phyloP scores from a whole-genome alignment of 169 alveolate species.

The Theileria luwenshuni region DNA sequence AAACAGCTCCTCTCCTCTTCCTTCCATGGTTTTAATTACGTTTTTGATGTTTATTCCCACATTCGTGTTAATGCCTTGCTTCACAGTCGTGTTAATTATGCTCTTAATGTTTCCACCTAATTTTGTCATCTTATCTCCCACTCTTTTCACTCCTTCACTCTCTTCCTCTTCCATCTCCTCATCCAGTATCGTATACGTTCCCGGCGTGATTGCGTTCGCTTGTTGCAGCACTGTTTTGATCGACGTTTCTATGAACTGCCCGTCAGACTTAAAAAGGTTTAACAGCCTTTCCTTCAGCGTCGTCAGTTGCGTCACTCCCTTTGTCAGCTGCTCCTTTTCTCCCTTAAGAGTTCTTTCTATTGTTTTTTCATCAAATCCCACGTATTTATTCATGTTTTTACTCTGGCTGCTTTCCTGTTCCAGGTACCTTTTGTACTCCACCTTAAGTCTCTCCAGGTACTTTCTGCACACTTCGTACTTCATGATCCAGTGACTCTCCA shows the following conservation, averaged over 20 bases:
- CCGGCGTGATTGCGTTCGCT: slow-evolving; percentile 46
- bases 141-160: not conserved
- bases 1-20: slow-evolving; percentile 6
- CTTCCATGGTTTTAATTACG: not conserved
- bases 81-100: not conserved
- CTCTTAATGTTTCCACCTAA: slow-evolving; percentile 12
- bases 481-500: slow-evolving; percentile 66
- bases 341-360: slow-evolving; percentile 15
- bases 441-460: slow-evolving; percentile 38
- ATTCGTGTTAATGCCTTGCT: slow-evolving; percentile 15
- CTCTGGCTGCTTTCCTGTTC: slow-evolving; percentile 29
- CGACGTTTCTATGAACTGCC: slow-evolving; percentile 57
- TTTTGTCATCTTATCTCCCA: slow-evolving; percentile 11
- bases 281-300: slow-evolving; percentile 39
- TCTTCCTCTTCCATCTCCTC: not conserved
- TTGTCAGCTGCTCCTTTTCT: slow-evolving; percentile 33
- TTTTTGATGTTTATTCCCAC: not conserved
- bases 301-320: slow-evolving; percentile 43
- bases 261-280: slow-evolving; percentile 51
- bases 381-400: slow-evolving; percentile 3
- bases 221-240: slow-evolving; percentile 52
- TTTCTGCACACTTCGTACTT: slow-evolving; percentile 48
- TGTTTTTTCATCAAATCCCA: slow-evolving; percentile 34
- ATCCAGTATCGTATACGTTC: not conserved
- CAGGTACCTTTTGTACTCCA: slow-evolving; percentile 47